phyloP scores from a whole-genome alignment of 2,329 filamentous ascomycete genomes.

The Aspergillus puulaauensis region DNA sequence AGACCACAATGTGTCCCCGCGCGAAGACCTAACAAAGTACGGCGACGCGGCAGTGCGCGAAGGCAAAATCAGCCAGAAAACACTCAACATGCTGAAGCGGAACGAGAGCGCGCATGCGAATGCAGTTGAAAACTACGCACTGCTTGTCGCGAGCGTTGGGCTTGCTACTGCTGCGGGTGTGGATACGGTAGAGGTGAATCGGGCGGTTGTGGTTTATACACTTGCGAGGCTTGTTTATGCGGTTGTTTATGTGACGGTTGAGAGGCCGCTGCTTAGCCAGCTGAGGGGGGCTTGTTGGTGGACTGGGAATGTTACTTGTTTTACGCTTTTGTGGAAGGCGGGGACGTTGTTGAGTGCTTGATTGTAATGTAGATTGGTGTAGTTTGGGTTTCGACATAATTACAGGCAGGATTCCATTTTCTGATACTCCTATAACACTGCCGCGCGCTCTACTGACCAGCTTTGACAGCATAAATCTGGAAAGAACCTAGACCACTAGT shows the following conservation, averaged over 20 bases:
- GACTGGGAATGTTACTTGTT: constrained; percentile 44
- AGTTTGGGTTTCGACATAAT: too few relatives aligned
- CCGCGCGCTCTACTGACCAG: background rate
- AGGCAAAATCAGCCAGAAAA: constrained; percentile 44
- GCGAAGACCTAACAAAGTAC: constrained; percentile 49
- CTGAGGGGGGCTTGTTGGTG: constrained; percentile 45
- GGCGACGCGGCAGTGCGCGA: constrained; percentile 44
- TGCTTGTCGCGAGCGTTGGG: constrained; percentile 37
- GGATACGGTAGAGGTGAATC: constrained; percentile 36
- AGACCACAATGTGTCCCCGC: constrained; percentile 50
- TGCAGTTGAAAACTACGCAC: constrained; percentile 33
- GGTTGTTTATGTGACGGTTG: constrained; percentile 41
- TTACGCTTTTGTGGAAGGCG: constrained; percentile 36
- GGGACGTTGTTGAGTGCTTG: background rate
- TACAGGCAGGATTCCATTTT: too few relatives aligned
- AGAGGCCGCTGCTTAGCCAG: constrained; percentile 34
- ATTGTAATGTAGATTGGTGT: background rate
- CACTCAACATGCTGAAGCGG: constrained; percentile 46
- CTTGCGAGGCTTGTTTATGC: constrained; percentile 44
- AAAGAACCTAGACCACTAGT: background rate
- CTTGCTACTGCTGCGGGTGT: constrained; percentile 44
- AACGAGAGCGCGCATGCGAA: constrained; percentile 50
- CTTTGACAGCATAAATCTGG: background rate
- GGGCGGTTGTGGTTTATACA: constrained; percentile 41
- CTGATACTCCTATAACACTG: too few relatives aligned